Evolutionary conservation across 768 basidiomycete species (phyloP).

Genomic region (Phylloporus arenicola): DNA sequence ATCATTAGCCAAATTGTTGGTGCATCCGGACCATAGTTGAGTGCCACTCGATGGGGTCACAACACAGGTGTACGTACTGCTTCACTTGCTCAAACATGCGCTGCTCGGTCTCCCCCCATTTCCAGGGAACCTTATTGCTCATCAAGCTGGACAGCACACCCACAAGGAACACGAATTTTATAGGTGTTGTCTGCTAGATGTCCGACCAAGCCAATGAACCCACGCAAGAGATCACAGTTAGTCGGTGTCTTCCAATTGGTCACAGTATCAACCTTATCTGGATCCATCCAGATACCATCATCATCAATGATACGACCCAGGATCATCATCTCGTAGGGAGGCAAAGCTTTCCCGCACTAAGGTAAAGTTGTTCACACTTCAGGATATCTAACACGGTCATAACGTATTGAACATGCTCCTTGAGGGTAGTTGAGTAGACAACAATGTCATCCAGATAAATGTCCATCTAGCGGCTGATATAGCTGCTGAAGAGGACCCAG

Average conservation of each 20-base stretch:
- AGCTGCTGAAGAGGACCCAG: slow-evolving; percentile 16
- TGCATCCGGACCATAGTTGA: neutral
- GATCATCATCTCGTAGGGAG: slow-evolving; percentile 32
- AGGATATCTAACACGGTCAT: slow-evolving; percentile 32
- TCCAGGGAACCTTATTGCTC: neutral
- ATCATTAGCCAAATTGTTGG: neutral
- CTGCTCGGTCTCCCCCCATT: neutral
- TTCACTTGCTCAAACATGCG: neutral
- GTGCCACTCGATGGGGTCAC: neutral
- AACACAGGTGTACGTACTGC: neutral
- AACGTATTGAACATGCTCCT: slow-evolving; percentile 29
- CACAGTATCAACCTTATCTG: slow-evolving; percentile 36
- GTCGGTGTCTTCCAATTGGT: slow-evolving; percentile 9
- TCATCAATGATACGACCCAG: slow-evolving; percentile 35
- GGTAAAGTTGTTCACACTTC: slow-evolving; percentile 32
- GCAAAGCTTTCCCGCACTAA: slow-evolving; percentile 31
- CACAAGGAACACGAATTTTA: neutral
- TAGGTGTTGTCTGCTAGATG: slow-evolving; percentile 4
- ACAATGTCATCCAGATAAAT: slow-evolving; percentile 8
- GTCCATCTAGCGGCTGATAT: neutral
- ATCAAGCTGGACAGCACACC: neutral
- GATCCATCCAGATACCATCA: slow-evolving; percentile 40
- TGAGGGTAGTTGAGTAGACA: slow-evolving; percentile 8
- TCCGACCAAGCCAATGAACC: neutral
- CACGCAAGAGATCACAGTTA: neutral